Evolutionary conservation across 495 filamentous ascomycete species (phyloP), one percentile per base, ranked within the genome.

Genomic region (Annulohypoxylon bovei): DNA sequence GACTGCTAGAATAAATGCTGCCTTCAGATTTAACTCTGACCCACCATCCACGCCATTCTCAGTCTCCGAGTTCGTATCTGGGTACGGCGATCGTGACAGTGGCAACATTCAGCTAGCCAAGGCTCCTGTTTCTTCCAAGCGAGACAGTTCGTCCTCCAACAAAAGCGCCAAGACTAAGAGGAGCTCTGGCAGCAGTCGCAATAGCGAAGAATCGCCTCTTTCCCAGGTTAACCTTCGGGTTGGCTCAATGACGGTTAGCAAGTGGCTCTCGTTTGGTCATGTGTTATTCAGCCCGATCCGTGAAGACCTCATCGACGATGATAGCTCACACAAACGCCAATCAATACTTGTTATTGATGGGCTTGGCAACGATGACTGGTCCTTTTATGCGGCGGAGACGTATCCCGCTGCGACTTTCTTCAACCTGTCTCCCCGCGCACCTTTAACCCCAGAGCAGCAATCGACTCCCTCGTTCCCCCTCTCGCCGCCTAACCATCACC

Each of bases 231-330:
- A 96, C 78, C 88, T 98, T 56, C 86, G 93, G 11, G 93, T 94
- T 4, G 92, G 90, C 40, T 86, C 83, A 23, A 87, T 88, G 85
- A 88, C 85, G 18, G 85, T 88, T 20, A 85, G 83, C 75, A 87
- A 87, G 64, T 98, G 95, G 94, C 86, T 99, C 22, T 95, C 93
- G 6, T 98, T 97, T 78, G 95, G 95, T 12, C 89, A 94, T 57
- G 94, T 98, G 0, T 87, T 99, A 7, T 97, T 99, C 80, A 96
- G 92, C 71, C 95, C 96, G 4, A 92, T 93, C 16, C 91, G 96
- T 62, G 90, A 91, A 23, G 91, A 92, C 57, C 86, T 97, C 35
- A 78, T 86, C 32, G 75, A 85, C 16, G 81, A 75, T 4, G 73
- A 64, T 11, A 77, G 78, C 53, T 81, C 81, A n/a, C 73, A 79